These are phyloP conservation scores for Sarocladium brachiariae DNA, from an alignment of 2,329 filamentous ascomycete species.

Conservation along the genomic window DNA sequence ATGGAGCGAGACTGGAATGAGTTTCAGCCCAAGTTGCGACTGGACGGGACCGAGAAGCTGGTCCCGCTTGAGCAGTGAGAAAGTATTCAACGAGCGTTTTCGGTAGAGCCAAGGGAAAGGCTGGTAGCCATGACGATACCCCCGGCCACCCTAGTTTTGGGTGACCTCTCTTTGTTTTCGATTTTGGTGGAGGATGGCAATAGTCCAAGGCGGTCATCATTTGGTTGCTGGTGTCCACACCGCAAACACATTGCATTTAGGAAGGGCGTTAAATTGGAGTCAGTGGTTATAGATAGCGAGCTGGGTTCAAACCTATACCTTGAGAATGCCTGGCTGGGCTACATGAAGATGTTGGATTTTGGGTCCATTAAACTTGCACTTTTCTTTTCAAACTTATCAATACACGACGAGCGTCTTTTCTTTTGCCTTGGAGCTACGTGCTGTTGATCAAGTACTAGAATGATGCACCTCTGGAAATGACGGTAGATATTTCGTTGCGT, in stretches of 20 bases:
- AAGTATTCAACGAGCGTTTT: background rate
- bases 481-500: too few species aligned
- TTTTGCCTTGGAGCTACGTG: too few species aligned
- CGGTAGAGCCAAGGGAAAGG: background rate
- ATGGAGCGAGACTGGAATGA: conserved; percentile 7
- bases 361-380: too few species aligned
- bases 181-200: background rate
- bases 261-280: background rate
- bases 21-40: background rate
- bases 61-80: background rate
- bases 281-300: background rate
- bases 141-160: background rate
- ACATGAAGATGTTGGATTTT: background rate
- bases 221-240: too few species aligned
- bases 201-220: too few species aligned
- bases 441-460: too few species aligned
- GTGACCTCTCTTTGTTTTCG: background rate
- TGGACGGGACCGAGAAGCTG: conserved; percentile 1
- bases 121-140: background rate
- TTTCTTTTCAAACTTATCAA: too few species aligned
- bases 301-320: background rate
- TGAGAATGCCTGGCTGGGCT: background rate
- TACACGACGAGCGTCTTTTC: too few species aligned
- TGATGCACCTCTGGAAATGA: too few species aligned
- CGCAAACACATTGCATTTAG: background rate